Evolutionary conservation across 2,329 filamentous ascomycete species (phyloP), one percentile per base, ranked within the genome.

Genomic region (Nothophoma quercina): DNA sequence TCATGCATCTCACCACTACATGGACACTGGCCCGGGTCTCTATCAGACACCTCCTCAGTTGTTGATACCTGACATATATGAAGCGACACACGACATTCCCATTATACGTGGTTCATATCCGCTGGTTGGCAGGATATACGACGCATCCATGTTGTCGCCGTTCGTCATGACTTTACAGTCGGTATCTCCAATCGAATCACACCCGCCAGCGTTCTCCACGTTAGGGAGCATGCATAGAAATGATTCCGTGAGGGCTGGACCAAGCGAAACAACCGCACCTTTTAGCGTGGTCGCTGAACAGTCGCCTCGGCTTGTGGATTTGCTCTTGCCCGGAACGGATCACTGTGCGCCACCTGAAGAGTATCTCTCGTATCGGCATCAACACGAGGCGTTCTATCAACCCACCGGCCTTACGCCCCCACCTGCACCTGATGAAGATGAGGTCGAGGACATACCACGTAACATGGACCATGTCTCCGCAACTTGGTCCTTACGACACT

Each of bases 361-460:
- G 45, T 75, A 71, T 53, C 44, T 55, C 29, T 65, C 60, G 9
- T 75, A 67, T 49, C 56, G 66, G 7, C 60, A 70, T n/a, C 71
- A 72, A 38, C 69, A 71, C 33, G 70, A 72, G 34, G 62, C 65
- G 7, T 61, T 75, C 46, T 74, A 73, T 46, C 67, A 70, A 35
- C 66, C 67, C 3, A 58, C 64, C 2, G 58, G 57, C n/a, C 65
- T 68, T 21, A 66, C 69, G 6, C 68, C 64, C 7, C 65, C 68
- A 30, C 59, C 63, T 23, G 61, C 72, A 9, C 57, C 67, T 19
- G 58, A 65, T 34, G 76, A 80, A 13, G 79, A 83, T 22, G 80
- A 81, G 32, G 73, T 85, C 10, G 83, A 86, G 63, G 83, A 86
- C 47, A 78, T 86, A 34, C 72, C 81, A 16, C 76, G 82, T 29